Base-by-base conservation (phyloP, 208 protist species). In the Trypanosoma congolense region DNA sequence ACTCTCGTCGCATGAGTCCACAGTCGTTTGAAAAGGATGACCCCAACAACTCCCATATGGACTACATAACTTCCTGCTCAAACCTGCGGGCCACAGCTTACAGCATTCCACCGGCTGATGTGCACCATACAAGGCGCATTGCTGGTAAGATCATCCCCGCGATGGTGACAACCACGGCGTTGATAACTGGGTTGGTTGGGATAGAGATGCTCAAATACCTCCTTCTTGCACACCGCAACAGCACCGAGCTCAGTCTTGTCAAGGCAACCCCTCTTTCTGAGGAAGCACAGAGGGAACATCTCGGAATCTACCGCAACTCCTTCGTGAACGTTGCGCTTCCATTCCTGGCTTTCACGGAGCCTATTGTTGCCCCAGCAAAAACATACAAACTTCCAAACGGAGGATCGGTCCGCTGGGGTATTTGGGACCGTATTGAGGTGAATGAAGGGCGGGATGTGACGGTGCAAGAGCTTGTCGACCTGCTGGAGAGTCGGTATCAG, bases 91-190 rank as follows among this genome's bases (percentile, higher is more conserved):
- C 96, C 0, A 51, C 55, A 18, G 91, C 90, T 26, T 98, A 98
- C 54, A 52, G 54, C 26, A 98, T 98, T 60, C 84, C 90, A 0
- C 60, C 75, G 12, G 87, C 83, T 0, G 85, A 95, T 58, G 58
- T 83, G 2, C 48, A 75, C 36, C 56, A 74, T 14, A 96, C 87
- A 29, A 97, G 93, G 59, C 75, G 74, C 22, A 94, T 98, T 61
- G 94, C 97, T 4, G 97, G 97, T 24, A 98, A 97, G 62, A 99
- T 99, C 75, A 99, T 99, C 61, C 98, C 99, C 19, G 99, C 99
- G 8, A 99, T 99, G 80, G 97, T 99, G 43, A 99, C 99, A 16
- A 99, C 99, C 12, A 99, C 99, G 6, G 96, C 98, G 6, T 53
- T 99, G 16, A 96, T 99, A 12, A 95, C 95, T 31, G 99, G 99